Percentiles rank a stretch among this genome's conserved stretches.
These are phyloP conservation scores for Umbelopsis sp. DNA, from an alignment of 192 early-diverging fungal genomes.

Conservation along the genomic window DNA sequence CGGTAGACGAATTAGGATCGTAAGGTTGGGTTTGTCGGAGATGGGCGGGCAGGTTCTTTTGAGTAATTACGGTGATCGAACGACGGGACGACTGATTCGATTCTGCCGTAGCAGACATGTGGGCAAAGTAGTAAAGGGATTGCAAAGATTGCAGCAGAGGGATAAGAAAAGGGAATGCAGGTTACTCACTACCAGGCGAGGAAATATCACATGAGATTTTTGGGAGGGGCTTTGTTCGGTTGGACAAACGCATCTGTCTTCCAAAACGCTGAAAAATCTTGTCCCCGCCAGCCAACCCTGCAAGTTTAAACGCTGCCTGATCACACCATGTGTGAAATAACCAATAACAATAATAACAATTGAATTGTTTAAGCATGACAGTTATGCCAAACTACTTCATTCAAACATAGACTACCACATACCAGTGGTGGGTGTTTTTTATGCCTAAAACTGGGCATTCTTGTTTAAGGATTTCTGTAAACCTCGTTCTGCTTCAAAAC, in stretches of 20 bases:
- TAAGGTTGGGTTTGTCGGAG: not conserved
- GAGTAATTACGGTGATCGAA: not conserved
- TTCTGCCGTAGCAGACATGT: slow-evolving; percentile 3
- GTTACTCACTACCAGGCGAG: too few relatives aligned
- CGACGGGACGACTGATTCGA: not conserved
- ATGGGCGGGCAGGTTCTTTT: not conserved
- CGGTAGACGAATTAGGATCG: not conserved
- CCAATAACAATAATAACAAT: too few relatives aligned
- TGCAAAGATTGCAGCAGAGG: not conserved
- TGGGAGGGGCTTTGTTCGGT: not conserved
- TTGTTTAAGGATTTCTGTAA: too few relatives aligned
- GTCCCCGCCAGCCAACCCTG: not conserved
- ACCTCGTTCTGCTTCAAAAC: too few relatives aligned
- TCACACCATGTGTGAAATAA: too few relatives aligned
- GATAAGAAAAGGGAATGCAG: not conserved
- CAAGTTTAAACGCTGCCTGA: too few relatives aligned
- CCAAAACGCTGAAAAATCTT: not conserved
- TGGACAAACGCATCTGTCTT: slow-evolving; percentile 9
- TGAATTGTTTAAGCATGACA: too few relatives aligned
- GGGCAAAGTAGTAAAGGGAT: not conserved
- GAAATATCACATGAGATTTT: slow-evolving; percentile 10
- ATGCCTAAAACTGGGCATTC: too few relatives aligned
- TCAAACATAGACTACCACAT: too few relatives aligned
- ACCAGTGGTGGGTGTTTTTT: too few relatives aligned
- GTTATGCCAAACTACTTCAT: too few relatives aligned